Evolutionary conservation across 257 asterid genomes (phyloP).

Genomic region (Primulina tabacum): DNA sequence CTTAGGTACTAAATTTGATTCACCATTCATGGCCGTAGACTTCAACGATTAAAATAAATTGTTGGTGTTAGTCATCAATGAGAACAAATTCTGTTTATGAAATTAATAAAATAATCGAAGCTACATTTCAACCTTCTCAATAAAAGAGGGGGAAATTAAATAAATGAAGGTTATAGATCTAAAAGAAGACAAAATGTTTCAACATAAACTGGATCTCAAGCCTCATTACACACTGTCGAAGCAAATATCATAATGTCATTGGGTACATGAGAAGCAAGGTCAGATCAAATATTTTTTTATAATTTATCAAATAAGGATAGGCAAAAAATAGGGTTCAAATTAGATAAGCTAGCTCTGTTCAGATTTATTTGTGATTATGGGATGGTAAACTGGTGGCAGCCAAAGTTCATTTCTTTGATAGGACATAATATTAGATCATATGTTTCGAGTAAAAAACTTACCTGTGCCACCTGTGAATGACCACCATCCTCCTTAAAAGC

Average conservation of each 20-base stretch:
- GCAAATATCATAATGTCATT: not conserved
- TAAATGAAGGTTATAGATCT: not conserved
- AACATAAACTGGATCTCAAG: not conserved
- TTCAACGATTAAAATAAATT: slow-evolving; percentile 29
- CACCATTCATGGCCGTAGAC: slow-evolving; percentile 40
- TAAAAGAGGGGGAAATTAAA: slow-evolving; percentile 2
- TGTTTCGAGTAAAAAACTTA: slow-evolving; percentile 27
- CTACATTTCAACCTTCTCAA: slow-evolving; percentile 2
- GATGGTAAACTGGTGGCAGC: not conserved
- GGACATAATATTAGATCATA: not conserved
- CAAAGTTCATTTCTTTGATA: not conserved
- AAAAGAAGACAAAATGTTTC: not conserved
- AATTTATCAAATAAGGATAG: not conserved
- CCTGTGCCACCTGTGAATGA: slow-evolving; percentile 46
- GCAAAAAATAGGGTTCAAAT: slow-evolving; percentile 9
- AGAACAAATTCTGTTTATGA: slow-evolving; percentile 10
- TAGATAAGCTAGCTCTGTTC: not conserved
- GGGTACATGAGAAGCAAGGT: not conserved
- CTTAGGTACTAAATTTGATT: slow-evolving; percentile 38
- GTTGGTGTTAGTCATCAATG: slow-evolving; percentile 18
- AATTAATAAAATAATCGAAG: no score
- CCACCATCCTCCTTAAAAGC: slow-evolving; percentile 45
- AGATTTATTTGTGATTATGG: slow-evolving; percentile 3
- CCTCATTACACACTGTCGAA: not conserved
- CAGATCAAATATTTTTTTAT: no score